Evolutionary conservation across 768 basidiomycete species (phyloP).

Genomic region (Boletus reticuloceps): DNA sequence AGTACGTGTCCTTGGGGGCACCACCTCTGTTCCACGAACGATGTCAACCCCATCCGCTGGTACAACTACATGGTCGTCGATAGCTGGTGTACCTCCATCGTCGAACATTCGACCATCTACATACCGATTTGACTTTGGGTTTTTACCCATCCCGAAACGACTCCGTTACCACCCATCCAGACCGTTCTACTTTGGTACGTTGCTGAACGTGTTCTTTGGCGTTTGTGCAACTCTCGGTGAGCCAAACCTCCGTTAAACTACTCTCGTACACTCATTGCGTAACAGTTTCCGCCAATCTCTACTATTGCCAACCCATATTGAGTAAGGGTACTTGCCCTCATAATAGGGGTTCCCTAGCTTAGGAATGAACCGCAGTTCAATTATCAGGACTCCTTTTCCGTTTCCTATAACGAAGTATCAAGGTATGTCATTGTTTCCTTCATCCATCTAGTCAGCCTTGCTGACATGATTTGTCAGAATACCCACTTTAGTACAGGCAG

Average conservation of each 20-base stretch:
- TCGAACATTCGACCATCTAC: no score
- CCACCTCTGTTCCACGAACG: background rate
- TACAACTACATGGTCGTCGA: no score
- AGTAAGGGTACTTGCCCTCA: slow-evolving; percentile 39
- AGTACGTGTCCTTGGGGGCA: background rate
- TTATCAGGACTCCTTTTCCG: slow-evolving; percentile 38
- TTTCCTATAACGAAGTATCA: slow-evolving; percentile 33
- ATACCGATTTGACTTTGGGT: slow-evolving; percentile 43
- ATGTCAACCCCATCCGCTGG: no score
- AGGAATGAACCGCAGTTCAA: slow-evolving; percentile 11
- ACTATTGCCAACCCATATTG: slow-evolving; percentile 79
- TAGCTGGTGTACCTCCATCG: no score
- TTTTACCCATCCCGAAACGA: slow-evolving; percentile 57
- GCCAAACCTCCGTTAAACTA: no score
- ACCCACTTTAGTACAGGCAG: slow-evolving; percentile 63
- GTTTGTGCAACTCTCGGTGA: no score
- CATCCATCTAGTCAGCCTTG: background rate
- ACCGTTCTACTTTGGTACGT: slow-evolving; percentile 43
- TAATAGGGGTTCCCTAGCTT: no score
- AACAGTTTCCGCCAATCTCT: slow-evolving; percentile 45
- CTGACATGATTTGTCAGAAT: slow-evolving; percentile 37
- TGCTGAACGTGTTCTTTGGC: no score
- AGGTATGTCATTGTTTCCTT: slow-evolving; percentile 4
- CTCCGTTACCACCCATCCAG: slow-evolving; percentile 46
- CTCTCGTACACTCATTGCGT: no score